Base-by-base conservation (phyloP, 2,329 filamentous ascomycete species). In the Huntiella savannae region DNA sequence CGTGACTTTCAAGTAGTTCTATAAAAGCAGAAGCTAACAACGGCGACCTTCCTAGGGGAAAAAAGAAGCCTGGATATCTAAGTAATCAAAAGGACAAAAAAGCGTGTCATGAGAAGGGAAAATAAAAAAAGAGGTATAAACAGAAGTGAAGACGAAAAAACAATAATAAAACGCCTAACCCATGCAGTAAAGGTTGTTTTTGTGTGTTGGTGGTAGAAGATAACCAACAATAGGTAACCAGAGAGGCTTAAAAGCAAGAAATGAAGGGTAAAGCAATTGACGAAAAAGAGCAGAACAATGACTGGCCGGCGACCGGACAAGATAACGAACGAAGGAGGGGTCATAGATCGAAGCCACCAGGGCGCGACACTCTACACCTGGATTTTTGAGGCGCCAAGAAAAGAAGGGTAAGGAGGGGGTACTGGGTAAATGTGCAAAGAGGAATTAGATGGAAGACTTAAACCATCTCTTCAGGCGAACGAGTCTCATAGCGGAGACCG, bases 381-480 rank as follows among this genome's bases (percentile, higher is more conserved):
- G 15, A 28, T 28, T 28, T 28, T 28, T 28, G 22, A 28, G 22
- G 16, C 12, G 6, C 4, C 6, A 42, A 33, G 13, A 43, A 28
- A 47, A 40, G 12, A 17, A 16, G 22, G n/a, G 4, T 10, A 6
- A 2, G 37, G 8, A 40, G 15, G 22, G 22, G 22, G 16, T 1
- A 22, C 15, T 40, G 16, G 5, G 15, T 40, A 10, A 17, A 5
- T 22, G 22, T 28, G 8, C 6, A 28, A 28, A 28, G 22, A 4
- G 22, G 7, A 10, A 10, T 28, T 28, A 28, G 7, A 28, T 28
- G 5, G 22, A 28, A 28, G 22, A 28, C 19, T 45, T 48, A 50
- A 15, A 48, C 49, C 28, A 43, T 43, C 11, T 47, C 41, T 15
- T 50, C 49, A 35, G 40, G 45, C 3, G 15, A 15, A 11, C 44